Evolutionary conservation across 768 basidiomycete species (phyloP).

Genomic region (Omphalotus guepiniiformis): DNA sequence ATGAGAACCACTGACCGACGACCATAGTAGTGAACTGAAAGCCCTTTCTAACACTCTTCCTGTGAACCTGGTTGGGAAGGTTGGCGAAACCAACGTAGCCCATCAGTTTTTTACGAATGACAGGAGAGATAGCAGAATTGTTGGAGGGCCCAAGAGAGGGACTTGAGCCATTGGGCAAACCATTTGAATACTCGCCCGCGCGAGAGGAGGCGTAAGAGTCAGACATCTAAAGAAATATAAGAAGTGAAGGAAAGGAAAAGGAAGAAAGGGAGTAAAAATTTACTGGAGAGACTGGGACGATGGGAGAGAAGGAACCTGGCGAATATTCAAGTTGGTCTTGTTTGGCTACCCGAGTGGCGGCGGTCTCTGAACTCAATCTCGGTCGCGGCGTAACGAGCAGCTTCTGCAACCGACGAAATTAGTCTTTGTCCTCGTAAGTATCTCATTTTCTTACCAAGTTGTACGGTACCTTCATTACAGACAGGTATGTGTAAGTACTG

Average conservation of each 20-base stretch:
- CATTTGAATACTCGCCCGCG: constrained; percentile 60
- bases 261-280: constrained; percentile 26
- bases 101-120: constrained; percentile 88
- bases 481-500: too few relatives aligned
- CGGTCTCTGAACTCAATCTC: constrained; percentile 21
- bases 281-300: constrained; percentile 49
- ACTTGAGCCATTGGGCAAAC: constrained; percentile 57
- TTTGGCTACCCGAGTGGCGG: constrained; percentile 28
- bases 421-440: background rate
- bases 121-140: constrained; percentile 32
- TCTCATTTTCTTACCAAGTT: background rate
- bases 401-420: too few relatives aligned
- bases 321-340: constrained; percentile 21
- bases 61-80: constrained; percentile 98
- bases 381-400: background rate
- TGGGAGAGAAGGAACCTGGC: constrained; percentile 39
- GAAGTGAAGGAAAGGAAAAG: constrained; percentile 22
- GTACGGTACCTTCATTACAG: background rate
- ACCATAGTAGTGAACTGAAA: constrained; percentile 99
- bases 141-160: constrained; percentile 47
- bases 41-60: constrained; percentile 96
- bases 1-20: constrained; percentile 68
- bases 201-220: constrained; percentile 71
- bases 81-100: constrained; percentile 97
- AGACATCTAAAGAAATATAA: constrained; percentile 48